Conservation (phyloP, 2,329 filamentous ascomycete genomes). For the Epichloe aotearoae region DNA sequence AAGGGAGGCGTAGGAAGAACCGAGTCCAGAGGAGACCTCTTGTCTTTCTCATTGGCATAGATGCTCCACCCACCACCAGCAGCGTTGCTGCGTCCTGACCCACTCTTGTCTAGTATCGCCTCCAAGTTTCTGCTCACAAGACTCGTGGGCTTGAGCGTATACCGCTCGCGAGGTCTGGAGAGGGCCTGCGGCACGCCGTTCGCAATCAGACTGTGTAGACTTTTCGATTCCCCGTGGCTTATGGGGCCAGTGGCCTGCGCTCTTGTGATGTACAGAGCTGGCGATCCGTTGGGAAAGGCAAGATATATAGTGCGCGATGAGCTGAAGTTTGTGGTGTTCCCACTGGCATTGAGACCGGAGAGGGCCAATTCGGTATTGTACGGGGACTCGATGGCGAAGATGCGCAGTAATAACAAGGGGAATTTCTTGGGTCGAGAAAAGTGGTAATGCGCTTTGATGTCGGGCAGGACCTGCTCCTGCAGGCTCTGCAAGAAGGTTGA, state of each 20-base stretch:
- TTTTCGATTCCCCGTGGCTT: constrained; percentile 40
- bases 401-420: constrained; percentile 61
- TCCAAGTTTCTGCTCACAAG: constrained; percentile 59
- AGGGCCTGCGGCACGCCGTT: constrained; percentile 74
- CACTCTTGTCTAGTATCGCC: constrained; percentile 55
- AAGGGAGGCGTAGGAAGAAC: constrained; percentile 34
- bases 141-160: constrained; percentile 52
- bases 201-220: constrained; percentile 56
- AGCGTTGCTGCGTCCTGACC: constrained; percentile 54
- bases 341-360: constrained; percentile 17
- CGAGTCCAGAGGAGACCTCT: constrained; percentile 41
- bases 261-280: constrained; percentile 56
- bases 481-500: constrained; percentile 67
- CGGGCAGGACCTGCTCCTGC: constrained; percentile 58
- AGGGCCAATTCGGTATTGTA: constrained; percentile 52
- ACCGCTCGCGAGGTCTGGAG: constrained; percentile 60
- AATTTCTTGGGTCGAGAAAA: constrained; percentile 56
- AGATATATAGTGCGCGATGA: constrained; percentile 62
- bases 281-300: constrained; percentile 69
- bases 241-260: constrained; percentile 30
- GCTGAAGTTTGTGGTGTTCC: constrained; percentile 37
- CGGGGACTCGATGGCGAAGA: constrained; percentile 68
- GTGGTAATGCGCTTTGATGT: constrained; percentile 75
- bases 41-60: constrained; percentile 51
- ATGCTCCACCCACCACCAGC: constrained; percentile 69